Base-by-base conservation (phyloP, 495 filamentous ascomycete species). In the Evansstolkia leycettana region DNA sequence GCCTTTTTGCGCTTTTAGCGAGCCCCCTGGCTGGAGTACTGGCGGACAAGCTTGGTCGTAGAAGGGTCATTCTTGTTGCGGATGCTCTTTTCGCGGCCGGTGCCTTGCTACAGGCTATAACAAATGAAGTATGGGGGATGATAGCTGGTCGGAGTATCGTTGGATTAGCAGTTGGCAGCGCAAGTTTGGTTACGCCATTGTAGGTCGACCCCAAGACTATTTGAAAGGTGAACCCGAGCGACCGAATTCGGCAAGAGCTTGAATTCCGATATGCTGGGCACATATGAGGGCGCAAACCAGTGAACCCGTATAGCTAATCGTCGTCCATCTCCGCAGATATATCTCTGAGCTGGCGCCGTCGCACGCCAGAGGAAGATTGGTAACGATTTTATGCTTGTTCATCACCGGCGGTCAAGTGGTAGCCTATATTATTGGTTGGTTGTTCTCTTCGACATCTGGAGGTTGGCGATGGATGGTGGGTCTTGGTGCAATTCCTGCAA, bases 391-490 rank as follows among this genome's bases (percentile, higher is more conserved):
- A 31, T 70, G 76, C 8, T 57, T 94, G n/a, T 81, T 86, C 34
- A 80, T 94, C 28, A 93, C 87, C 1, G 60, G 77, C 12, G 88
- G 88, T 0, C 86, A 93, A 53, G 80, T 94, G 2, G 67, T 90
- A 11, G 85, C 87, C 5, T 95, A 95, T 49, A 51, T 86, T 16
- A 58, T 83, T 26, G 85, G 75, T 2, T 92, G 73, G 76, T 50
- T 67, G 7, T 80, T 70, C 28, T 71, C 65, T 12, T 63, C 67
- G n/a, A 61, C 69, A 37, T 49, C 57, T 25, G 73, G 70, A 10
- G 84, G 80, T 14, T 95, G 88, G 88, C 63, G 87, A 37, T 92
- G 81, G 76, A 83, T 92, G 68, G 84, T 95, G 1, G 88, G 88
- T 0, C 58, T 95, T 7, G 88, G 88, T 2, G 84, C 80, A 17